A percentile compares a stretch with the other conserved stretches of the same genome.
These are phyloP conservation scores for Agastache rugosa DNA, from an alignment of 257 asterid species.

Conservation along the genomic window DNA sequence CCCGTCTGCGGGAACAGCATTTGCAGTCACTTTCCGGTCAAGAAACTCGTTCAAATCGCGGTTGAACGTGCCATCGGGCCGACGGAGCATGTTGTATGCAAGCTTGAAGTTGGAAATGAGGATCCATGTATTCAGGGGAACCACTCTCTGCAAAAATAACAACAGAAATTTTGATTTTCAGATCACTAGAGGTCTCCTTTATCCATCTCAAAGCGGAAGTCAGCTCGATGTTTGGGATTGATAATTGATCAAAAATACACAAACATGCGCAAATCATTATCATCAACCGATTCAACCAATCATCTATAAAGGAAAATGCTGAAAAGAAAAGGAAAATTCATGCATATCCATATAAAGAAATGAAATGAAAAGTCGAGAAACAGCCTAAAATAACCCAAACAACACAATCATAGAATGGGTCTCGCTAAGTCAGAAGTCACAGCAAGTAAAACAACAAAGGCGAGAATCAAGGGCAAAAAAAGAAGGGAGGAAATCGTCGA, in stretches of 20 bases:
- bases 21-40: conserved; percentile 76
- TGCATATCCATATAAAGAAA: conserved; percentile 44
- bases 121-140: conserved; percentile 86
- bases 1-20: conserved; percentile 63
- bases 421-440: conserved; percentile 34
- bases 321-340: conserved; percentile 23
- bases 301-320: conserved; percentile 33
- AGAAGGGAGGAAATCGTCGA: conserved; percentile 20
- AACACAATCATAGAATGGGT: conserved; percentile 36
- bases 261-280: conserved; percentile 32
- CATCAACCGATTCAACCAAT: conserved; percentile 31
- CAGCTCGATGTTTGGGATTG: background rate
- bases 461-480: conserved; percentile 30
- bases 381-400: conserved; percentile 40
- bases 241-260: conserved; percentile 29
- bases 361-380: conserved; percentile 37
- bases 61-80: conserved; percentile 81
- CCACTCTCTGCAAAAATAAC: conserved; percentile 61
- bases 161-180: conserved; percentile 9
- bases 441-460: conserved; percentile 30
- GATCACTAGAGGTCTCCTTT: background rate
- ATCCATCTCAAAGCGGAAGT: conserved; percentile 30
- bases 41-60: conserved; percentile 74
- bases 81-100: conserved; percentile 69
- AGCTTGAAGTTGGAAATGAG: conserved; percentile 87